Evolutionary conservation across 2,329 filamentous ascomycete genomes (phyloP), one percentile per base, ranked within the genome.

Genomic region (Pleoardoris graminearum): DNA sequence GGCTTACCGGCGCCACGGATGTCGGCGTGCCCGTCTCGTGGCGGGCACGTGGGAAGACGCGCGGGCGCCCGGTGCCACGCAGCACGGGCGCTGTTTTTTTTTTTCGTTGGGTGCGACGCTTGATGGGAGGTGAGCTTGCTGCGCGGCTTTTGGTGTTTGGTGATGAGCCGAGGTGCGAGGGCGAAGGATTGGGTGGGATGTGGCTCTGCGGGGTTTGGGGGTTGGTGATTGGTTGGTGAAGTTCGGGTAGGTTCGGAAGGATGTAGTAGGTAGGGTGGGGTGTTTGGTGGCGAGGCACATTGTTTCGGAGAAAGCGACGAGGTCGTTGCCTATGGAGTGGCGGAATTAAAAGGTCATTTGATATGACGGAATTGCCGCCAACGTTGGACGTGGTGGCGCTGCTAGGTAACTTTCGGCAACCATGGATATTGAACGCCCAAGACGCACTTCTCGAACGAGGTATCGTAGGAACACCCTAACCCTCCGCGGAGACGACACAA

Each of bases 171-270:
- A 29, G 21, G 19, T 2, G 19, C 17, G 33, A 16, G 33, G 33
- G 25, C 10, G 25, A 27, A 10, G 21, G 12, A 12, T 7, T 16
- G 11, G 10, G n/a, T 16, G 39, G 25, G 17, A 6, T 44, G 39
- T 16, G 39, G 39, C 39, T 43, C 39, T 43, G 39, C 21, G n/a
- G n/a, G n/a, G n/a, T n/a, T n/a, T 12, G 7, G 36, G 41, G 41
- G 41, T 7, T 16, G 7, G 25, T 22, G 41, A 44, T 44, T 44
- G 27, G 27, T 44, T 27, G 41, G 27, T 21, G 8, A 33, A 22
- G 41, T 17, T 44, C 41, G 41, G 41, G 38, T 21, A 10, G 22
- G 14, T 23, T n/a, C 19, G 23, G 38, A 3, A 3, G 22, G 14
- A 25, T 4, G 4, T 17, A n/a, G 36, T 11, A 6, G 41, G 25